Base-by-base conservation (phyloP, 1,284 basidiomycete genomes). In the Cystobasidium sp. region DNA sequence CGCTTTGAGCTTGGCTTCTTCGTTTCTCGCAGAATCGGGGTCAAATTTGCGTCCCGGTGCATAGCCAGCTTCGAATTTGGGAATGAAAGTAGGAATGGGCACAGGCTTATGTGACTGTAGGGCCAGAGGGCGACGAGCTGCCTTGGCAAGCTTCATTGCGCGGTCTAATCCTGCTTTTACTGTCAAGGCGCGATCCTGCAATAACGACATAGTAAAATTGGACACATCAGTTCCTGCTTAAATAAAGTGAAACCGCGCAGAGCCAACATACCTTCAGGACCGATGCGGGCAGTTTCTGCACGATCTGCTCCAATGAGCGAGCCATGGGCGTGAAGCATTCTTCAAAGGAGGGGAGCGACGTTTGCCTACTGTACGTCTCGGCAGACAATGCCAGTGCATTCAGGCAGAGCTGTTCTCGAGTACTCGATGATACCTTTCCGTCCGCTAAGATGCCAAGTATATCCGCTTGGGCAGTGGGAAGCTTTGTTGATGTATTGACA, bases 91-190 rank as follows among this genome's bases (percentile, higher is more conserved):
- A 4, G 93, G 88, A 79, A 99, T 97, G 7, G 97, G 93, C 67
- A 99, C 94, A 1, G 95, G 93, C 81, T 96, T 97, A 86, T 99
- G 97, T 1, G 91, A 87, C 85, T 99, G 97, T 41, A 99, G 86
- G 12, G 86, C 85, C 49, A 99, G 88, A 0, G 95, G 93, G 68
- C 85, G 87, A 47, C 96, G 91, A 0, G 88, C 85, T 80, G 89
- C 87, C 4, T 82, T 84, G 1, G 93, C 85, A 80, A 95, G 90
- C 77, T 88, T 90, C 74, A 97, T 85, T 66, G 93, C 84, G 31
- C 90, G 87, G 41, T 81, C 80, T 18, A 91, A 81, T 20, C 84
- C 86, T 73, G 86, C 82, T 51, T 84, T 79, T 1, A 83, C 84
- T 1, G 83, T 78, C 12, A 71, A 67, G 63, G 79, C 46, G 12